A percentile compares a stretch with the other conserved stretches of the same genome.
These are phyloP conservation scores for Eruca vesicaria DNA, from an alignment of 441 rosid species.

Conservation along the genomic window DNA sequence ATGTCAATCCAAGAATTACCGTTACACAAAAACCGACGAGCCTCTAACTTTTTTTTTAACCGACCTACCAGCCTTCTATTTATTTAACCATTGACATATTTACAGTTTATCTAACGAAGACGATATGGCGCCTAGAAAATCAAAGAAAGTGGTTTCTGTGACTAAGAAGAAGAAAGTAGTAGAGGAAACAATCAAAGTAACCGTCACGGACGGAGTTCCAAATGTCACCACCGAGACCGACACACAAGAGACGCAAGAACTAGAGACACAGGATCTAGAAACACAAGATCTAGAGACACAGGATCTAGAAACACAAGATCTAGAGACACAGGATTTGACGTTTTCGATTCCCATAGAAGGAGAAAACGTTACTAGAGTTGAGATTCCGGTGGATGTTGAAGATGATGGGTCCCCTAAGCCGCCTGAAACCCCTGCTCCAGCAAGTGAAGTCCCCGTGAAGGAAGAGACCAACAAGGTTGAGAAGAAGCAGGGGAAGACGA, in stretches of 20 bases:
- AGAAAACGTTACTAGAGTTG: conserved; percentile 22
- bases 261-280: conserved; percentile 18
- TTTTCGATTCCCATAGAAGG: conserved; percentile 17
- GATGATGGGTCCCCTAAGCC: conserved; percentile 21
- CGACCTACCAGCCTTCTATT: not conserved
- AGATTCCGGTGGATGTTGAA: conserved; percentile 16
- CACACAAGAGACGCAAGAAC: conserved; percentile 29
- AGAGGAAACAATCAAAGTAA: conserved; percentile 23
- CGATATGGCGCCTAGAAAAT: conserved; percentile 23
- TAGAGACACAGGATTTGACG: conserved; percentile 13
- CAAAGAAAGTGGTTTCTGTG: conserved; percentile 26
- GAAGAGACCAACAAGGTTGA: not conserved
- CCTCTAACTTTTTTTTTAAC: too few species aligned
- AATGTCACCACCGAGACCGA: conserved; percentile 13
- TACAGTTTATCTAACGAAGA: conserved; percentile 5
- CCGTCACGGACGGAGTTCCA: conserved; percentile 13
- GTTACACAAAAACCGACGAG: not conserved
- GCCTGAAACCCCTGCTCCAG: conserved; percentile 22
- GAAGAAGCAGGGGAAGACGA: conserved; percentile 7
- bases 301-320: not conserved
- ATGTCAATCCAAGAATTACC: conserved; percentile 25
- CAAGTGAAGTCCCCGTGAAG: conserved; percentile 10
- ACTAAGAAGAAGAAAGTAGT: conserved; percentile 37
- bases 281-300: conserved; percentile 22
- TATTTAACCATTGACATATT: conserved; percentile 22